Conservation (phyloP, 129 eudicot species). For the Tagetes erecta region DNA sequence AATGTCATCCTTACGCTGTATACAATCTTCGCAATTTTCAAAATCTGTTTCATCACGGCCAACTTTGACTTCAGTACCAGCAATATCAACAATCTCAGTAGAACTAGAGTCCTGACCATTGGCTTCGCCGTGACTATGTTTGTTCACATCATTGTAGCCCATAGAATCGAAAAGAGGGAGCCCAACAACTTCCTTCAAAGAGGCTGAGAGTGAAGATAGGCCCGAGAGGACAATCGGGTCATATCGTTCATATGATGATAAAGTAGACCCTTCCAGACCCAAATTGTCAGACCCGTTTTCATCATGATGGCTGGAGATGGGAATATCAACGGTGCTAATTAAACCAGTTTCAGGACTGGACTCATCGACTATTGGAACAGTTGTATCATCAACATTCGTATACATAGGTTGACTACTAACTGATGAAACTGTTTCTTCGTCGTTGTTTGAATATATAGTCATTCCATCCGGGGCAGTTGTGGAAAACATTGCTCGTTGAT, state of each 20-base stretch:
- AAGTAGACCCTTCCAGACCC: slow-evolving; percentile 41
- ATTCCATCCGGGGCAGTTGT: slow-evolving; percentile 48
- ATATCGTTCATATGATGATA: slow-evolving; percentile 53
- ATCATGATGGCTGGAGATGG: slow-evolving; percentile 53
- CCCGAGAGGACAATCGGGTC: slow-evolving; percentile 53
- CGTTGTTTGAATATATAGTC: slow-evolving; percentile 26
- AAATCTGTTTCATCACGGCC: slow-evolving; percentile 28
- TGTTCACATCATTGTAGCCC: slow-evolving; percentile 37
- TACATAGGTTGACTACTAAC: slow-evolving; percentile 19
- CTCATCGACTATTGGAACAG: slow-evolving; percentile 29
- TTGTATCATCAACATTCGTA: slow-evolving; percentile 17
- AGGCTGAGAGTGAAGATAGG: slow-evolving; percentile 48
- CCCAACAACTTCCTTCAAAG: slow-evolving; percentile 53
- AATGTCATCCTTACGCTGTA: slow-evolving; percentile 53
- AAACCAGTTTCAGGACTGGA: slow-evolving; percentile 30
- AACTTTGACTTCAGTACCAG: slow-evolving; percentile 37
- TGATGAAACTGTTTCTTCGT: slow-evolving; percentile 29
- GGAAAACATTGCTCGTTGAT: slow-evolving; percentile 85
- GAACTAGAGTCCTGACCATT: slow-evolving; percentile 28
- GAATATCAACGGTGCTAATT: slow-evolving; percentile 39
- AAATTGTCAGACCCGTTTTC: slow-evolving; percentile 33
- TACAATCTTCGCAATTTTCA: slow-evolving; percentile 45
- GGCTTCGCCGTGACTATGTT: slow-evolving; percentile 31
- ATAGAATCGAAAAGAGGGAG: slow-evolving; percentile 49
- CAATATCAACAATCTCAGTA: slow-evolving; percentile 34